A percentile compares a stretch with the other conserved stretches of the same genome.
Conservation (phyloP, 495 filamentous ascomycete species). For the Xylaria sp. region DNA sequence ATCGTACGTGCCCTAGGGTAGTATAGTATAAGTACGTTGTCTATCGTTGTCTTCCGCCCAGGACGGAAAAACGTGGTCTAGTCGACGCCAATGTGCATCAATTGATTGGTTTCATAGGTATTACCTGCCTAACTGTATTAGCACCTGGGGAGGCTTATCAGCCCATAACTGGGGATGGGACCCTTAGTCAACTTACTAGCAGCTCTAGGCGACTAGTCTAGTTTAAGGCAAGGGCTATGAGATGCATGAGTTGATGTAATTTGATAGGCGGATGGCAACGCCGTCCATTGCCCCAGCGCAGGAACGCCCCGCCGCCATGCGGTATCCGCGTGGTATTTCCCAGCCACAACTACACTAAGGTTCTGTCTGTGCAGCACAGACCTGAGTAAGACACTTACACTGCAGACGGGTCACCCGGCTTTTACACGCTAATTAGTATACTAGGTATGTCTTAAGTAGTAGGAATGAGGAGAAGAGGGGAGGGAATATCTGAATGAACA, state of each 20-base stretch:
- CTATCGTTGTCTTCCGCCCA: background rate
- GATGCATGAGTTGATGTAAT: background rate
- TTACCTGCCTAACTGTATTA: background rate
- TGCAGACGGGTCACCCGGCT: too few relatives aligned
- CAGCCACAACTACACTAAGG: background rate
- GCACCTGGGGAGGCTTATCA: background rate
- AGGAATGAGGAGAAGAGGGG: background rate
- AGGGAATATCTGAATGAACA: background rate
- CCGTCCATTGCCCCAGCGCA: background rate
- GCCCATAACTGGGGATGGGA: too few relatives aligned
- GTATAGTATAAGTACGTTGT: too few relatives aligned
- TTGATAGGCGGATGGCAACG: background rate
- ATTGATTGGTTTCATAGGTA: background rate
- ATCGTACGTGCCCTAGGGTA: too few relatives aligned
- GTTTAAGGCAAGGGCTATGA: background rate
- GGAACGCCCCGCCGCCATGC: constrained; percentile 20
- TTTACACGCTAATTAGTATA: too few relatives aligned
- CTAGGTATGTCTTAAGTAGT: too few relatives aligned
- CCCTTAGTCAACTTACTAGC: too few relatives aligned
- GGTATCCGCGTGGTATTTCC: background rate
- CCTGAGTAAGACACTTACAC: background rate
- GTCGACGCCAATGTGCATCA: background rate
- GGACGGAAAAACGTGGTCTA: background rate
- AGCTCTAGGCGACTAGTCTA: background rate
- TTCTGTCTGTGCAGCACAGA: background rate